Evolutionary conservation across 2,329 filamentous ascomycete genomes (phyloP), one percentile per base, ranked within the genome.

Genomic region (Colletotrichum spaethianum): DNA sequence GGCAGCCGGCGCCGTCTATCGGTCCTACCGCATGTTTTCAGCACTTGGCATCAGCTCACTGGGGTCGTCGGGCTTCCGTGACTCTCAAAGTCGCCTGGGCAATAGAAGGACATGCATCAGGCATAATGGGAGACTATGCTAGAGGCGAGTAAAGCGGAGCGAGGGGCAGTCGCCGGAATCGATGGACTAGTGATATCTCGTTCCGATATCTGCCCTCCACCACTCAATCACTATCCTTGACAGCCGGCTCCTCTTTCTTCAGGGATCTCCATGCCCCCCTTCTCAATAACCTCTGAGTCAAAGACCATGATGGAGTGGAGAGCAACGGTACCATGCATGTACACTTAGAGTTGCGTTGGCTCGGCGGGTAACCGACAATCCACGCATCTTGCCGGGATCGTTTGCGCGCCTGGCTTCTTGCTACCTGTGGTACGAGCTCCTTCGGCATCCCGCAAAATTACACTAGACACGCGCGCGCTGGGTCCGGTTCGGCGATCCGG

Each of bases 321-420:
- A 28, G 50, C 67, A 53, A 18, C 52, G 31, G 67, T 57, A 69
- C 33, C 26, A 57, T 44, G 42, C 38, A 59, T 42, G 52, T 69
- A 64, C 62, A 65, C 61, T 65, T 70, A 53, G 53, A 66, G 62
- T 66, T 70, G 62, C 62, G 62, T 70, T 70, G 62, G 67, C 59
- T 66, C 62, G 67, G 67, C 62, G 67, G 62, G 36, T 65, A 59
- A 26, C 23, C 55, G 52, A 31, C 52, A 36, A 56, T 28, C 56
- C 55, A 61, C 63, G 55, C 55, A 28, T 23, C 20, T 7, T 8
- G 26, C 53, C 48, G 23, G 42, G 59, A 23, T 62, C 64, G 23
- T 52, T 67, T 50, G 28, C 11, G 33, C 11, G 38, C 50, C 26
- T 53, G 14, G 33, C 33, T 46, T 40, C 56, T 61, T 53, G 18